Percentiles rank a stretch among this genome's conserved stretches.
phyloP scores from a whole-genome alignment of 805 yeast genomes.

The Metschnikowia similis region DNA sequence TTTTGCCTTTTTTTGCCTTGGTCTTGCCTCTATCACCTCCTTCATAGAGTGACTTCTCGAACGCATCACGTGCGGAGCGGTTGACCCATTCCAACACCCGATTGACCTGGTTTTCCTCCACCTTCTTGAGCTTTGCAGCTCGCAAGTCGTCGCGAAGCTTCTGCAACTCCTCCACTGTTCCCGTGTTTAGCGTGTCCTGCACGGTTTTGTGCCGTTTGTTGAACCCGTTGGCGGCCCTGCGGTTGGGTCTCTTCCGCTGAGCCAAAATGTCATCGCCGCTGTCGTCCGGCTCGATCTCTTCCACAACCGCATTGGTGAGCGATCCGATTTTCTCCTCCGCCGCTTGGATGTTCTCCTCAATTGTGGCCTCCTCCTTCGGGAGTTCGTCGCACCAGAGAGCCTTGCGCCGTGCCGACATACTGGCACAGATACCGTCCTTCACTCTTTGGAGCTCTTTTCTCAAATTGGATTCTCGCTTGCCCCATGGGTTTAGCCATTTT shows the following conservation, averaged over 20 bases:
- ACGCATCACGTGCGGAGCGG: constrained; percentile 47
- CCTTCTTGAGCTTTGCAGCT: constrained; percentile 28
- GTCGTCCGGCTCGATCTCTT: constrained; percentile 25
- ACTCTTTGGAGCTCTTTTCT: constrained; percentile 55
- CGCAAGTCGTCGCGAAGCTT: constrained; percentile 24
- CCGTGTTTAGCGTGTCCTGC: constrained; percentile 27
- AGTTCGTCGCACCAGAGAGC: constrained; percentile 44
- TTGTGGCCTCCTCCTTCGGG: constrained; percentile 26
- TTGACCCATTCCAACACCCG: constrained; percentile 62
- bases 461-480: constrained; percentile 64
- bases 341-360: constrained; percentile 10
- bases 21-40: constrained; percentile 41
- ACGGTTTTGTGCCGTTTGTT: constrained; percentile 36
- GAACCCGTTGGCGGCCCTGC: constrained; percentile 27
- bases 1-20: constrained; percentile 16
- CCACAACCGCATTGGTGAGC: constrained; percentile 5
- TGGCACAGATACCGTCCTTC: constrained; percentile 48
- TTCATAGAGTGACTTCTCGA: constrained; percentile 53
- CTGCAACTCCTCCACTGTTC: constrained; percentile 24
- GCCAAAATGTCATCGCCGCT: constrained; percentile 22
- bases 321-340: constrained; percentile 7
- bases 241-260: constrained; percentile 25
- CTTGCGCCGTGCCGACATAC: constrained; percentile 57
- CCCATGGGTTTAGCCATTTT: constrained; percentile 72
- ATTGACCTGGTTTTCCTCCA: constrained; percentile 37